phyloP scores from a whole-genome alignment of 768 basidiomycete species.

The Xerocomus potaroensis region DNA sequence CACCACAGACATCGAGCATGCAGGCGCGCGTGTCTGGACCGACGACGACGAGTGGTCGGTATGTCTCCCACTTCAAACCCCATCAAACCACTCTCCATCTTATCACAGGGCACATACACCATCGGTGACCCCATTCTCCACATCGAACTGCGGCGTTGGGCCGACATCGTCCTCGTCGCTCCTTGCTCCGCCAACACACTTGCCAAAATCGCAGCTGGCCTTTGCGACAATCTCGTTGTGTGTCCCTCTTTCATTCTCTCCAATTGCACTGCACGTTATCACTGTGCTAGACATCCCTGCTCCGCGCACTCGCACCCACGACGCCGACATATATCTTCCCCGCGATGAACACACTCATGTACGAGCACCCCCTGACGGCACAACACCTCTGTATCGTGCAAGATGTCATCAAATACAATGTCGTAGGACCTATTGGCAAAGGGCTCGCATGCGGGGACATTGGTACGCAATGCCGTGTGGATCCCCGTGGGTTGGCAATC shows the following conservation, averaged over 20 bases:
- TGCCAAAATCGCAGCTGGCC: conserved; percentile 83
- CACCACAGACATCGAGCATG: conserved; percentile 42
- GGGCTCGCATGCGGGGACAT: conserved; percentile 87
- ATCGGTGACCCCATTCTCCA: conserved; percentile 93
- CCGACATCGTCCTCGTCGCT: conserved; percentile 90
- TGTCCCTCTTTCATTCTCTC: neutral
- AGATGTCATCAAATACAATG: conserved; percentile 72
- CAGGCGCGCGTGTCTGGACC: conserved; percentile 71
- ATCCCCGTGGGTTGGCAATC: too few relatives aligned
- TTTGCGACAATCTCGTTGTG: conserved; percentile 90
- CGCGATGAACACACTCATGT: conserved; percentile 99
- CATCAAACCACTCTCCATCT: neutral
- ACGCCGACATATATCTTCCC: conserved; percentile 92
- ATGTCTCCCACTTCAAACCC: conserved; percentile 27
- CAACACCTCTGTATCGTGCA: conserved; percentile 73
- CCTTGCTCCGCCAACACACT: conserved; percentile 98
- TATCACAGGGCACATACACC: conserved; percentile 56
- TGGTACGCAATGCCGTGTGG: conserved; percentile 45
- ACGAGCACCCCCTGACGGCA: conserved; percentile 85
- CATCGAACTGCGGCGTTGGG: conserved; percentile 93
- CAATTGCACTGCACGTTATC: too few relatives aligned
- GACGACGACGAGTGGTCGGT: conserved; percentile 95
- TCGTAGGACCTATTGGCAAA: conserved; percentile 88
- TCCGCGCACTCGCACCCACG: conserved; percentile 77
- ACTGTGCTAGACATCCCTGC: conserved; percentile 58